These are phyloP conservation scores for Eucalyptus marginata DNA, from an alignment of 345 rosid genomes.

Conservation along the genomic window DNA sequence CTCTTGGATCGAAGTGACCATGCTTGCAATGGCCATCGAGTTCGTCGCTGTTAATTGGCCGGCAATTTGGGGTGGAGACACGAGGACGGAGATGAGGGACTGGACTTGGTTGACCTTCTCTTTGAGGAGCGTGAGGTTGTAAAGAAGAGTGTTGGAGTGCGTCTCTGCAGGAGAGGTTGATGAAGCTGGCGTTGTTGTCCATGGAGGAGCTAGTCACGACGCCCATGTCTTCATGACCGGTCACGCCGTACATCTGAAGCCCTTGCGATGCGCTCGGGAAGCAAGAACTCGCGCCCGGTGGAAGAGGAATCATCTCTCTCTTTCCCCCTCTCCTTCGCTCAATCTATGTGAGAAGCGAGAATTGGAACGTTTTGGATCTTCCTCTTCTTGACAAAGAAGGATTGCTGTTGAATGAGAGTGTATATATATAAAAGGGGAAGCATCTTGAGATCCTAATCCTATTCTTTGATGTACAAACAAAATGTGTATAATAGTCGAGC, in stretches of 20 bases:
- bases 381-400: not conserved
- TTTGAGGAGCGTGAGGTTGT: constrained; percentile 42
- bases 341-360: not conserved
- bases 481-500: not conserved
- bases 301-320: constrained; percentile 9
- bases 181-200: not conserved
- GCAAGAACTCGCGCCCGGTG: not conserved
- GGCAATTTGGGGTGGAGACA: constrained; percentile 10
- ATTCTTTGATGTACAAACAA: not conserved
- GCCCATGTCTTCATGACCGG: not conserved
- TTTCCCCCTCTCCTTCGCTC: not conserved
- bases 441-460: not conserved
- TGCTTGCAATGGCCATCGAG: constrained; percentile 29
- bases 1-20: constrained; percentile 45
- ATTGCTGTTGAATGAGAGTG: not conserved
- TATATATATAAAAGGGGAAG: not conserved
- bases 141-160: constrained; percentile 38
- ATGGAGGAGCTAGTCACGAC: constrained; percentile 5
- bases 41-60: constrained; percentile 21
- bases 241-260: not conserved
- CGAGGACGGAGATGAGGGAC: constrained; percentile 29
- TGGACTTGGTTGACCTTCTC: constrained; percentile 56
- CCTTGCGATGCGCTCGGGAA: constrained; percentile 13
- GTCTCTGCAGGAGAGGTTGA: not conserved
- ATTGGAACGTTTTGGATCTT: not conserved